These are phyloP conservation scores for Penicillium lividum DNA, from an alignment of 495 filamentous ascomycete genomes.

Conservation along the genomic window DNA sequence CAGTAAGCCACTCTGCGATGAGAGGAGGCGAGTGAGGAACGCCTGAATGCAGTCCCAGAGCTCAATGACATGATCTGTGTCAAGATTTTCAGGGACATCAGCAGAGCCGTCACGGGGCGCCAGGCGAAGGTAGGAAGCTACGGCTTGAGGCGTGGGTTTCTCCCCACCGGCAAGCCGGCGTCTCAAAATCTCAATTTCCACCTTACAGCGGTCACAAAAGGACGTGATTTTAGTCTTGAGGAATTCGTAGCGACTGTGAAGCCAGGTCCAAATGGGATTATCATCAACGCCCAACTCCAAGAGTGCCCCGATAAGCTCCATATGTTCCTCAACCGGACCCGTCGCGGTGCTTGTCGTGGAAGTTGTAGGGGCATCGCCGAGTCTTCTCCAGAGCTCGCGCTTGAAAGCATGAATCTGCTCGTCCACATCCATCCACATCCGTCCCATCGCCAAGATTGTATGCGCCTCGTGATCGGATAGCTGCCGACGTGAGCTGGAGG, in stretches of 20 bases:
- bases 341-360: conserved; percentile 41
- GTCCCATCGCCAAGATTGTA: conserved; percentile 80
- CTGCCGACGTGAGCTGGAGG: conserved; percentile 44
- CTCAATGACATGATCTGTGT: conserved; percentile 75
- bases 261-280: conserved; percentile 95
- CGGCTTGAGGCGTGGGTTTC: conserved; percentile 63
- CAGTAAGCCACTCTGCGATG: conserved; percentile 73
- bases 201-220: conserved; percentile 77
- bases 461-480: conserved; percentile 76
- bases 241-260: conserved; percentile 83
- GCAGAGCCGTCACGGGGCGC: conserved; percentile 63
- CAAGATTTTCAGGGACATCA: conserved; percentile 57
- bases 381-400: conserved; percentile 78
- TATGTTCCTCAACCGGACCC: conserved; percentile 71
- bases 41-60: conserved; percentile 83
- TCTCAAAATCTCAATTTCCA: conserved; percentile 88
- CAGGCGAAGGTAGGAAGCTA: conserved; percentile 72
- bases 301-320: conserved; percentile 84
- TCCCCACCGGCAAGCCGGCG: conserved; percentile 73
- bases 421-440: conserved; percentile 94
- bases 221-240: conserved; percentile 78
- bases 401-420: conserved; percentile 84
- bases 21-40: conserved; percentile 67
- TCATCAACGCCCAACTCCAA: conserved; percentile 91
- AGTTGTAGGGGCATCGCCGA: conserved; percentile 59